Conservation (phyloP, 352 stramenopile genomes). For the Saprolegnia parasitica region DNA sequence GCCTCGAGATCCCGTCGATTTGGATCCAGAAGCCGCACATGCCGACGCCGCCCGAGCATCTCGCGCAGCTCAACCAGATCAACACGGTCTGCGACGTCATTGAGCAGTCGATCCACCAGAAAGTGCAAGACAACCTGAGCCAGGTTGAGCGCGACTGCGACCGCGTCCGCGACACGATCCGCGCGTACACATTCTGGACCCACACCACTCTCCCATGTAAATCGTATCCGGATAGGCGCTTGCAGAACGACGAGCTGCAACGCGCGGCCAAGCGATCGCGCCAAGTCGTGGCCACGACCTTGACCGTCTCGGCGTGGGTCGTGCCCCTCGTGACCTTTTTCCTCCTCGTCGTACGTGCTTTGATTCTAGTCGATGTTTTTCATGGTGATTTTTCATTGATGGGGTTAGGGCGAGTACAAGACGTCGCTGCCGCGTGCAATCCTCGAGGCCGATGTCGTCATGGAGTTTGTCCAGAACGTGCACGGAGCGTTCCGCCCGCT, state of each 20-base stretch:
- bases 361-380: too few relatives aligned
- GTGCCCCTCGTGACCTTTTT: constrained; percentile 44
- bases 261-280: constrained; percentile 42
- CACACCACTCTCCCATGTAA: too few relatives aligned
- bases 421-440: constrained; percentile 35
- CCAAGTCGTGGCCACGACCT: constrained; percentile 43
- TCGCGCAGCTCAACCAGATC: constrained; percentile 48
- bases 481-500: constrained; percentile 40
- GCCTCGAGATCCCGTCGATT: constrained; percentile 55
- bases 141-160: constrained; percentile 48
- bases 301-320: constrained; percentile 41
- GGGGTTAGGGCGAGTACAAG: constrained; percentile 40
- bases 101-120: constrained; percentile 56
- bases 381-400: constrained; percentile 3
- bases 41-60: constrained; percentile 32
- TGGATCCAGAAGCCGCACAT: constrained; percentile 36
- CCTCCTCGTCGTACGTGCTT: constrained; percentile 40
- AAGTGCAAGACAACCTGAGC: constrained; percentile 60
- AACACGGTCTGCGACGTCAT: constrained; percentile 39
- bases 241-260: constrained; percentile 42
- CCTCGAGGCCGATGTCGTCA: constrained; percentile 39
- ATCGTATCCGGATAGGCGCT: too few relatives aligned
- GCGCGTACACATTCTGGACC: too few relatives aligned
- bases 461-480: constrained; percentile 36
- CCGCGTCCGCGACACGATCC: constrained; percentile 34